Conservation (phyloP, 129 eudicot genomes). For the Tagetes patula region DNA sequence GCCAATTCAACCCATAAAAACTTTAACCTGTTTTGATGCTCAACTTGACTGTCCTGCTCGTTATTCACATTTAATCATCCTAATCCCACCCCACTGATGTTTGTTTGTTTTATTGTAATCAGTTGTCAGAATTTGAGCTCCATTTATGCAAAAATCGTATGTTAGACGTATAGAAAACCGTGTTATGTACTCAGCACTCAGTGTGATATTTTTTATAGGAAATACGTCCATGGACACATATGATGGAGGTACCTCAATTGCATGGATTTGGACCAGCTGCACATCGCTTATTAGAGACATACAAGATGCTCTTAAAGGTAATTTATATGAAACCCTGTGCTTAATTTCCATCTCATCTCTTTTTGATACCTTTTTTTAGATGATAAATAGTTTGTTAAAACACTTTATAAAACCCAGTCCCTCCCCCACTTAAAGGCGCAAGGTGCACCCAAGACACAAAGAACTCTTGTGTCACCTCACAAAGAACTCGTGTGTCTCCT, state of each 20-base stretch:
- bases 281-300: conserved; percentile 83
- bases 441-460: no score
- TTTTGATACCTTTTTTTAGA: background rate
- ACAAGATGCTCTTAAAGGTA: conserved; percentile 97
- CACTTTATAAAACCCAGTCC: background rate
- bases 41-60: background rate
- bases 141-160: conserved; percentile 2
- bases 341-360: background rate
- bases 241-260: conserved; percentile 99
- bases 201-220: conserved; percentile 43
- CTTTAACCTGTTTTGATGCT: background rate
- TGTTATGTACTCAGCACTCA: background rate
- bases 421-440: background rate
- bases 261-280: conserved; percentile 99
- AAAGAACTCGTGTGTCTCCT: background rate
- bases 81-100: background rate
- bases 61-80: background rate
- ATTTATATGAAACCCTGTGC: background rate
- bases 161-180: background rate
- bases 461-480: background rate
- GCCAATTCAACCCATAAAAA: background rate
- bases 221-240: conserved; percentile 99
- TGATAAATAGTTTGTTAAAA: conserved; percentile 3
- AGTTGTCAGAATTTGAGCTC: background rate
- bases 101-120: background rate